phyloP scores from a whole-genome alignment of 2,329 filamentous ascomycete genomes.

The Epichloe uncinata region DNA sequence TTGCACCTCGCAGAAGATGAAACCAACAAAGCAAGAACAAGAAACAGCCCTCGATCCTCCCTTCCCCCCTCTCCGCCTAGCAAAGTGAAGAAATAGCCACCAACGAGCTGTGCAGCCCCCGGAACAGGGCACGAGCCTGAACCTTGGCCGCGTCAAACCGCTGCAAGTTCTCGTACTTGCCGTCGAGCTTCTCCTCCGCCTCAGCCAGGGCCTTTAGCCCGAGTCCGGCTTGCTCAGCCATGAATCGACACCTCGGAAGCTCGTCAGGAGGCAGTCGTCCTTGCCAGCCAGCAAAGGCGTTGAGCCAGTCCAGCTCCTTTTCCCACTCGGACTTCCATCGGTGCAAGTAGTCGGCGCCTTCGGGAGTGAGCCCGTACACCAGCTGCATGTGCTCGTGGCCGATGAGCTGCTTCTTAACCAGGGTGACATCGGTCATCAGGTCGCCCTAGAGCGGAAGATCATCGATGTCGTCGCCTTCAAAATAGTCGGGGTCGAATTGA shows the following conservation, averaged over 20 bases:
- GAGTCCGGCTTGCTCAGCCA: background rate
- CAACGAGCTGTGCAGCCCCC: background rate
- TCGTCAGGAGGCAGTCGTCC: background rate
- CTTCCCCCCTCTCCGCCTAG: no score
- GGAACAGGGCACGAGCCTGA: background rate
- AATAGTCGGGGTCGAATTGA: background rate
- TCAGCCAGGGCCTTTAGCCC: background rate
- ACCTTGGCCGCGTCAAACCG: background rate
- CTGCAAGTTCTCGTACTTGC: background rate
- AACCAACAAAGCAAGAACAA: no score
- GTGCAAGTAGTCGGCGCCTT: conserved; percentile 4
- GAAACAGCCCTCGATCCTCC: no score
- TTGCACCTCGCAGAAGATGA: background rate
- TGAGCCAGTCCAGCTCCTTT: conserved; percentile 8
- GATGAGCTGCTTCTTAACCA: background rate
- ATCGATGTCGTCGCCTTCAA: background rate
- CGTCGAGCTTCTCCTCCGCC: conserved; percentile 7
- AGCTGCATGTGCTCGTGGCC: background rate
- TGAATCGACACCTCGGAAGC: background rate
- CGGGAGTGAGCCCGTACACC: conserved; percentile 7
- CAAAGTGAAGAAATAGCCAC: background rate
- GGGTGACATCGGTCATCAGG: background rate
- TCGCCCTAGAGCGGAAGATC: background rate
- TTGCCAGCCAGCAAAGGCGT: conserved; percentile 10
- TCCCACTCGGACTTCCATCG: conserved; percentile 2